Evolutionary conservation across 2,329 filamentous ascomycete species (phyloP), one percentile per base, ranked within the genome.

Genomic region (Cercospora sp.): DNA sequence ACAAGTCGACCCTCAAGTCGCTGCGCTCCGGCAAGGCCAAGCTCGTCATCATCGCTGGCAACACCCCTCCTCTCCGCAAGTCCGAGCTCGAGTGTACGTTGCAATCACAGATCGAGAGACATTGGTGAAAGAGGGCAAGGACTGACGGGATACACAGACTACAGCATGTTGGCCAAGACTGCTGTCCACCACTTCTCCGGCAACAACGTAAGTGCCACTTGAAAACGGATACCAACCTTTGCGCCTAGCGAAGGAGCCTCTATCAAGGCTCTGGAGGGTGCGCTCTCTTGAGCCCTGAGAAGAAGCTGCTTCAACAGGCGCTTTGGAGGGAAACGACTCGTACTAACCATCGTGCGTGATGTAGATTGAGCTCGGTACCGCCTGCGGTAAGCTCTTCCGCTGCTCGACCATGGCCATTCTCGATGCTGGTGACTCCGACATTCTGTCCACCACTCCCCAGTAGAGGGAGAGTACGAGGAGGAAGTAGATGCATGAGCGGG

Each of bases 301-400:
- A 94, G 89, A 94, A 93, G 93, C 91, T 73, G 70, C 71, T 71
- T 65, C 63, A 69, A 59, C 65, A 68, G 69, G 72, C 72, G 89
- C 92, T 95, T 95, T 91, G 92, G 93, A 96, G 93, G 93, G 92
- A 74, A 90, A 84, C 82, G 77, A 80, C 77, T 64, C 73, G 69
- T 73, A 78, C 82, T 82, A 75, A 88, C 88, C 51, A 58, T 16
- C 23, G 51, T 71, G 73, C 71, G 71, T 71, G 67, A 30, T 80
- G 82, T 83, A 98, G 94, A 97, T 98, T 81, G 95, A 98, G 87
- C 89, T 99, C 76, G 95, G 95, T 80, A 98, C 94, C 81, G 94
- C 93, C 77, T 97, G 94, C 86, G 95, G 95, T 88, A 98, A 98
- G 88, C 91, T 99, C 81, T 99, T 97, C 91, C 89, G 93, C 78